Percentiles rank a stretch among this genome's conserved stretches.
Evolutionary conservation across 2,329 filamentous ascomycete species (phyloP).

Genomic region (Cercospora beticola): DNA sequence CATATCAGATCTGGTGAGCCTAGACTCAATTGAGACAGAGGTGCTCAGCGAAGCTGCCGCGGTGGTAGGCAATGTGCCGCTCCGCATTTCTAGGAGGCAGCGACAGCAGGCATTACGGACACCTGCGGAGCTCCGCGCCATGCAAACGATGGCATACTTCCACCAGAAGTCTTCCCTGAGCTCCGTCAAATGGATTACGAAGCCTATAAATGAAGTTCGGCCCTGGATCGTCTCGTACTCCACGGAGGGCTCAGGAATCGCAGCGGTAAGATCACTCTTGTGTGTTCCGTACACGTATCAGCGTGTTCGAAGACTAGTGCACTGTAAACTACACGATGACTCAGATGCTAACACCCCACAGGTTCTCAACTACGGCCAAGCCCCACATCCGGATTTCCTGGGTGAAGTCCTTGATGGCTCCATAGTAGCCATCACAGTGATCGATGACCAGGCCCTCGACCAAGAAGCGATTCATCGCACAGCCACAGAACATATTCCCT

Average conservation of each 20-base stretch:
- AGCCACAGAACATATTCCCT: slow-evolving; percentile 59
- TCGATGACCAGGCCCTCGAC: slow-evolving; percentile 45
- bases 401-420: slow-evolving; percentile 67
- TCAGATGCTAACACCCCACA: background rate
- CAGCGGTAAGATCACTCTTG: slow-evolving; percentile 44
- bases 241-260: slow-evolving; percentile 53
- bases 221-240: slow-evolving; percentile 65
- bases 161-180: slow-evolving; percentile 45
- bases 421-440: slow-evolving; percentile 64
- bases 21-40: slow-evolving; percentile 63
- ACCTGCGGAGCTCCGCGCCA: slow-evolving; percentile 64
- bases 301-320: background rate
- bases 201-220: slow-evolving; percentile 55
- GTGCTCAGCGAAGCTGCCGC: slow-evolving; percentile 37
- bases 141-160: slow-evolving; percentile 81
- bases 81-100: slow-evolving; percentile 59
- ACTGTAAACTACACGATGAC: background rate
- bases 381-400: slow-evolving; percentile 59
- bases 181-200: slow-evolving; percentile 49
- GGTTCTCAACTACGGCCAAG: slow-evolving; percentile 67
- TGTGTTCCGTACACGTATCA: background rate
- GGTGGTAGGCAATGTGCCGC: slow-evolving; percentile 37
- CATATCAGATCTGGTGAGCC: slow-evolving; percentile 65
- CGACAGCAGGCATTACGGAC: slow-evolving; percentile 59
- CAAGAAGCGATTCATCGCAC: slow-evolving; percentile 40